Conservation (phyloP, 2,329 filamentous ascomycete species). For the Talaromyces funiculosus region DNA sequence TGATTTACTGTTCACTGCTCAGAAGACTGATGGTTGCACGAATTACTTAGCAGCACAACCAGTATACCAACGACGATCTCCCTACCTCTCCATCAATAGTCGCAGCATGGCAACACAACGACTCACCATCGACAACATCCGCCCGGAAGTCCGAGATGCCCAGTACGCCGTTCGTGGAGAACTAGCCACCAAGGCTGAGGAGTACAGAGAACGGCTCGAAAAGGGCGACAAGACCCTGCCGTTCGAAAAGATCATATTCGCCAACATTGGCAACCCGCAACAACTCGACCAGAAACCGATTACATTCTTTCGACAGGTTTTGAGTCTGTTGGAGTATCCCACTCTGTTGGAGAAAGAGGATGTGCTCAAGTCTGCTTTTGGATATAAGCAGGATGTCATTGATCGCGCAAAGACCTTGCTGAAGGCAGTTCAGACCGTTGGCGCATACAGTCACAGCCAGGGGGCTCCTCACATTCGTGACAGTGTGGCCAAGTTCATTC, state of each 20-base stretch:
- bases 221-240: conserved; percentile 57
- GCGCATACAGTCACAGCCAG: conserved; percentile 92
- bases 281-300: conserved; percentile 99
- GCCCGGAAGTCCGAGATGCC: conserved; percentile 76
- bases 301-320: conserved; percentile 96
- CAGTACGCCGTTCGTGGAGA: conserved; percentile 97
- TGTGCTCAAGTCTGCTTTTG: conserved; percentile 66
- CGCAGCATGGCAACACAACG: conserved; percentile 47
- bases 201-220: conserved; percentile 69
- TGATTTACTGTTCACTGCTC: neutral
- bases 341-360: conserved; percentile 74
- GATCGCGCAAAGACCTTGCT: conserved; percentile 76
- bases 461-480: conserved; percentile 81
- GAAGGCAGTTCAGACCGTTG: conserved; percentile 79
- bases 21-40: neutral
- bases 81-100: conserved; percentile 17
- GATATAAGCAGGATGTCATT: conserved; percentile 86
- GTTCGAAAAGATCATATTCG: conserved; percentile 86
- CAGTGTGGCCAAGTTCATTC: conserved; percentile 87
- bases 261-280: conserved; percentile 98
- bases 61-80: neutral
- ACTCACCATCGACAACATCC: conserved; percentile 82
- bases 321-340: conserved; percentile 89
- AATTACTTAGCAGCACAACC: neutral
- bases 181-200: conserved; percentile 86